Conservation (phyloP, 2,329 filamentous ascomycete species). For the Tolypocladium endophyticum region DNA sequence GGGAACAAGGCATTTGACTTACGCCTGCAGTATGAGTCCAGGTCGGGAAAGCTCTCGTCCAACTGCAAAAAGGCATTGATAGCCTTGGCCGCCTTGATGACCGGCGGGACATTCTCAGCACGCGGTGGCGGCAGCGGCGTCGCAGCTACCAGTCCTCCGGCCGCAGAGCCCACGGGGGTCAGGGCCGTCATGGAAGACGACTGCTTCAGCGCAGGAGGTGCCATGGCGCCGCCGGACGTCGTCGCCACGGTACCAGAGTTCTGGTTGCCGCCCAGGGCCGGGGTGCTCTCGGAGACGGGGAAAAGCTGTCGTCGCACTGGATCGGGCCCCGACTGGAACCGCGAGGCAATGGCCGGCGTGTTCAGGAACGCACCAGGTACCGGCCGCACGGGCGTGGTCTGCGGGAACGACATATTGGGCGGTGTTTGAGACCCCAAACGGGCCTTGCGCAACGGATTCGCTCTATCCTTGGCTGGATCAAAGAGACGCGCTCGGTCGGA, state of each 20-base stretch:
- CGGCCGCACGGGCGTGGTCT: slow-evolving; percentile 57
- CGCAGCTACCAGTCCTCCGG: slow-evolving; percentile 18
- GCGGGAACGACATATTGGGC: slow-evolving; percentile 42
- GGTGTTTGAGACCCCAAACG: slow-evolving; percentile 1
- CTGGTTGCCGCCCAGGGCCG: slow-evolving; percentile 8
- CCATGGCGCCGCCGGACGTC: slow-evolving; percentile 6
- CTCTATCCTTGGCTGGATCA: slow-evolving; percentile 1
- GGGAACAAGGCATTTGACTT: slow-evolving; percentile 30
- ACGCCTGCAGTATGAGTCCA: slow-evolving; percentile 86
- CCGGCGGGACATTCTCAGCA: slow-evolving; percentile 45
- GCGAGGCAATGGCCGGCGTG: slow-evolving; percentile 54
- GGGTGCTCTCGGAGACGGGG: slow-evolving; percentile 15
- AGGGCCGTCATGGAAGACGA: slow-evolving; percentile 11
- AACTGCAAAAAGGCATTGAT: slow-evolving; percentile 69
- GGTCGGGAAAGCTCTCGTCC: slow-evolving; percentile 75
- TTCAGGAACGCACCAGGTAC: slow-evolving; percentile 67
- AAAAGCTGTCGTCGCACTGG: slow-evolving; percentile 44
- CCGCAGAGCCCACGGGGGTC: slow-evolving; percentile 7
- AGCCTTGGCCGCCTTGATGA: slow-evolving; percentile 71
- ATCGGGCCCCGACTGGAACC: slow-evolving; percentile 32
- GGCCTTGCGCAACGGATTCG: background rate
- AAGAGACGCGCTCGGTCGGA: slow-evolving; percentile 13
- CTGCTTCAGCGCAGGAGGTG: background rate
- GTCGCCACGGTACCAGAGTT: slow-evolving; percentile 3
- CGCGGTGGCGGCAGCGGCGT: slow-evolving; percentile 32